Conservation (phyloP, 2,329 filamentous ascomycete species). For the Magnaporthiopsis incrustans region DNA sequence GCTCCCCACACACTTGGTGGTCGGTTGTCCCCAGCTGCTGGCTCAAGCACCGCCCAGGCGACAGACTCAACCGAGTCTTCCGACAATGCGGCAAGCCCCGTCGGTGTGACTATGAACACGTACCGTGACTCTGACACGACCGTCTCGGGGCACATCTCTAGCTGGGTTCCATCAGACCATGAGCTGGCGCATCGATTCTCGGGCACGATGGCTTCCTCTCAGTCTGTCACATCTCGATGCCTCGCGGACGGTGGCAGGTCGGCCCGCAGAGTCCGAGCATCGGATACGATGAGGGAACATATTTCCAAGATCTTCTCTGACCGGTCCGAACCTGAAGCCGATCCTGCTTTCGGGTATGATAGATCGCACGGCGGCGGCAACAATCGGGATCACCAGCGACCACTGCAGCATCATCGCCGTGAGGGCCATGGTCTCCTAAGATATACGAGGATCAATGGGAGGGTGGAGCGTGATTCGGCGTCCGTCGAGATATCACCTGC, state of each 20-base stretch:
- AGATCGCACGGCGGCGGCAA: background rate
- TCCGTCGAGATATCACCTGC: slow-evolving; percentile 5
- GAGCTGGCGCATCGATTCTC: background rate
- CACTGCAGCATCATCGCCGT: slow-evolving; percentile 6
- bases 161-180: background rate
- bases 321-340: background rate
- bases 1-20: background rate
- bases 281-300: background rate
- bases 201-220: background rate
- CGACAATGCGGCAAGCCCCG: background rate
- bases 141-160: background rate
- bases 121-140: background rate
- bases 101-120: background rate
- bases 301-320: background rate
- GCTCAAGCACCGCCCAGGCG: background rate
- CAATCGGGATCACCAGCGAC: background rate
- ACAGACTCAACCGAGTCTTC: background rate
- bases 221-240: background rate
- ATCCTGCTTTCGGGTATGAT: background rate
- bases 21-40: background rate
- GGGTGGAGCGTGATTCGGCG: slow-evolving; percentile 1
- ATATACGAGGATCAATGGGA: slow-evolving; percentile 3
- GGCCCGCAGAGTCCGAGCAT: background rate
- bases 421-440: slow-evolving; percentile 7
- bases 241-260: background rate